Percentiles rank a stretch among this genome's conserved stretches.
phyloP scores from a whole-genome alignment of 2,329 filamentous ascomycete species.

The Penicillium freii region DNA sequence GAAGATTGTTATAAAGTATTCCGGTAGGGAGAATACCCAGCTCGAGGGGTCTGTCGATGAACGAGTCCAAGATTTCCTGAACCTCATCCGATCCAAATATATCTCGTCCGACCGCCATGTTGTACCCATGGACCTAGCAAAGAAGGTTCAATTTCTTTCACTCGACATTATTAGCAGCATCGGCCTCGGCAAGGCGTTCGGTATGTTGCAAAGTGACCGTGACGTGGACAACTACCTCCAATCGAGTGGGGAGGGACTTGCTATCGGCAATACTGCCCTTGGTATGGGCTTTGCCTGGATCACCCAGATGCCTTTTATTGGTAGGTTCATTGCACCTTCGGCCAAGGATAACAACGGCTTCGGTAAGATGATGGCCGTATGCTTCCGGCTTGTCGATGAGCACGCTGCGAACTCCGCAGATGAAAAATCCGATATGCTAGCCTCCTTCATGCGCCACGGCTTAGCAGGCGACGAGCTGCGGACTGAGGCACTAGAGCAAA shows the following conservation, averaged over 20 bases:
- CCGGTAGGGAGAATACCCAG: constrained; percentile 54
- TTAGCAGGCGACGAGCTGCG: constrained; percentile 16
- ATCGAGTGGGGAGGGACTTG: constrained; percentile 33
- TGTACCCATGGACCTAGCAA: constrained; percentile 46
- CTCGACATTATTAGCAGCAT: constrained; percentile 57
- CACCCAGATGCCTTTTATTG: constrained; percentile 17
- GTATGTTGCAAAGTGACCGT: constrained; percentile 45
- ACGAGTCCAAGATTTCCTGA: constrained; percentile 48
- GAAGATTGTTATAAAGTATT: constrained; percentile 38
- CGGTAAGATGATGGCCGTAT: constrained; percentile 24
- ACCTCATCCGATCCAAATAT: constrained; percentile 51
- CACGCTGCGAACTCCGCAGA: constrained; percentile 19
- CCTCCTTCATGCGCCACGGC: constrained; percentile 30
- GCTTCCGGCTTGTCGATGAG: constrained; percentile 19
- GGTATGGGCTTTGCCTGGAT: constrained; percentile 18
- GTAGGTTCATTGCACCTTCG: constrained; percentile 18
- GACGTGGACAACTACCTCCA: constrained; percentile 45
- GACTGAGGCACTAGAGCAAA: constrained; percentile 19
- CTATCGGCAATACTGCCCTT: constrained; percentile 14
- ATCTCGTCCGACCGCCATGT: constrained; percentile 32
- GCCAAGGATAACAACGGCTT: constrained; percentile 22
- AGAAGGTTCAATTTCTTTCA: constrained; percentile 54
- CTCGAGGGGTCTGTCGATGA: constrained; percentile 53
- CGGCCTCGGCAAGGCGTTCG: constrained; percentile 51
- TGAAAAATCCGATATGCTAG: constrained; percentile 28